Percentiles rank a stretch among this genome's conserved stretches.
These are phyloP conservation scores for Aegle marmelos DNA, from an alignment of 345 rosid genomes.

Conservation along the genomic window DNA sequence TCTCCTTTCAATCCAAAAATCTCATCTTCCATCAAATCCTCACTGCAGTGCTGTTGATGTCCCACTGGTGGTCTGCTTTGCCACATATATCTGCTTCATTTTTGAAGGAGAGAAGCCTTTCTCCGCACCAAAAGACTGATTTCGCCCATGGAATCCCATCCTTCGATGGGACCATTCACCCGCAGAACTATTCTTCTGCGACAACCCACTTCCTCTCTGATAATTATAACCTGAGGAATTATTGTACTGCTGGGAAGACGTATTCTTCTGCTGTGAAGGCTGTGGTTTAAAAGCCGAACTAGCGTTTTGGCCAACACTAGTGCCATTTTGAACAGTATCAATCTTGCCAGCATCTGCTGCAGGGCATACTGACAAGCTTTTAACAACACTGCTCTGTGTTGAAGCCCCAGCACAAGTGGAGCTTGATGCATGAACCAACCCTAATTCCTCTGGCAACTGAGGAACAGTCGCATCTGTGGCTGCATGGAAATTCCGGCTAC, in stretches of 20 bases:
- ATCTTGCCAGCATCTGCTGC: slow-evolving; percentile 25
- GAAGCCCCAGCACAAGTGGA: slow-evolving; percentile 34
- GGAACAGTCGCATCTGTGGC: slow-evolving; percentile 37
- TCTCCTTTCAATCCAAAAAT: neutral
- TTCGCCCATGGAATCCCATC: slow-evolving; percentile 70
- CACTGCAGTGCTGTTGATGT: slow-evolving; percentile 24
- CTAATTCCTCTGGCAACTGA: slow-evolving; percentile 59
- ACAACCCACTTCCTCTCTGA: slow-evolving; percentile 39
- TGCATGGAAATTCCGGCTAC: slow-evolving; percentile 27
- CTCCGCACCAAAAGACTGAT: slow-evolving; percentile 55
- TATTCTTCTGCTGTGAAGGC: slow-evolving; percentile 51
- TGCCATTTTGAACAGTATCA: slow-evolving; percentile 27
- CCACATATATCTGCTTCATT: slow-evolving; percentile 92
- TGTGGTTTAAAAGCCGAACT: slow-evolving; percentile 38
- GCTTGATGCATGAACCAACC: slow-evolving; percentile 54
- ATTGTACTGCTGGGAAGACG: slow-evolving; percentile 42
- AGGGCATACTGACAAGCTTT: slow-evolving; percentile 34
- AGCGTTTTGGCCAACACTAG: slow-evolving; percentile 25
- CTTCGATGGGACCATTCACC: slow-evolving; percentile 63
- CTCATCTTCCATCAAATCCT: neutral
- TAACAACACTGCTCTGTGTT: slow-evolving; percentile 31
- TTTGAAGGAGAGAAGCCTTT: slow-evolving; percentile 58
- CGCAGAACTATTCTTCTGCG: slow-evolving; percentile 43
- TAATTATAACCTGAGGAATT: slow-evolving; percentile 41
- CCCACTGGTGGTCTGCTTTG: slow-evolving; percentile 64